Evolutionary conservation across 306 rosid species (phyloP).

Genomic region (Carpinus fangiana): DNA sequence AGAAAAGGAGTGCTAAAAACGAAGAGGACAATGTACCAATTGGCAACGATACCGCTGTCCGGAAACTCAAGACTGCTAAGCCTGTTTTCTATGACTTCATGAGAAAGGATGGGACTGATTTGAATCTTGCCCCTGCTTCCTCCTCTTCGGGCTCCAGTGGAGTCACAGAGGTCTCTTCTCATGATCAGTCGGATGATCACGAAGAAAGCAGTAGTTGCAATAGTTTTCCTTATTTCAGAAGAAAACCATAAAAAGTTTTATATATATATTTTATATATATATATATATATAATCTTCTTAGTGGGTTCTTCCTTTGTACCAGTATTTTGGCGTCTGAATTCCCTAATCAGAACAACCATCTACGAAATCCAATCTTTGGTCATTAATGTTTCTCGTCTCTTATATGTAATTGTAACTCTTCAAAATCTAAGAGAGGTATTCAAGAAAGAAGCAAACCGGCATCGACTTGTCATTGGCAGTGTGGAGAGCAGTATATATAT

Average conservation of each 20-base stretch:
- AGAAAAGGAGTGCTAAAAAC: constrained; percentile 61
- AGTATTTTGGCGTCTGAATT: constrained; percentile 26
- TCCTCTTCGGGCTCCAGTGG: constrained; percentile 73
- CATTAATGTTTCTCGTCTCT: constrained; percentile 17
- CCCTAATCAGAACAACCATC: constrained; percentile 38
- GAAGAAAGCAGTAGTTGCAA: constrained; percentile 83
- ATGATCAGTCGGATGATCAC: constrained; percentile 52
- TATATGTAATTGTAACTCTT: constrained; percentile 22
- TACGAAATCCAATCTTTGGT: constrained; percentile 20
- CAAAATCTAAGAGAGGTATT: not conserved
- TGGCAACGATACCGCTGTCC: not conserved
- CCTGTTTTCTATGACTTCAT: constrained; percentile 86
- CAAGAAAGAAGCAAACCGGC: constrained; percentile 41
- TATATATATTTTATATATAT: too few relatives aligned
- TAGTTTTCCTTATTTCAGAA: constrained; percentile 45
- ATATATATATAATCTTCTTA: not conserved
- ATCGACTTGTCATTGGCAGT: constrained; percentile 31
- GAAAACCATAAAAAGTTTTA: constrained; percentile 32
- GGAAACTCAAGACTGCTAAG: constrained; percentile 16
- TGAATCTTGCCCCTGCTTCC: constrained; percentile 42
- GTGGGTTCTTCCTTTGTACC: constrained; percentile 15
- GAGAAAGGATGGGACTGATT: constrained; percentile 47
- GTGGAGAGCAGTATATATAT: constrained; percentile 11
- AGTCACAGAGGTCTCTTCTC: constrained; percentile 55
- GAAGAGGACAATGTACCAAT: constrained; percentile 34